Evolutionary conservation across 441 rosid genomes (phyloP), one percentile per base, ranked within the genome.

Genomic region (Aquilaria agallochum): DNA sequence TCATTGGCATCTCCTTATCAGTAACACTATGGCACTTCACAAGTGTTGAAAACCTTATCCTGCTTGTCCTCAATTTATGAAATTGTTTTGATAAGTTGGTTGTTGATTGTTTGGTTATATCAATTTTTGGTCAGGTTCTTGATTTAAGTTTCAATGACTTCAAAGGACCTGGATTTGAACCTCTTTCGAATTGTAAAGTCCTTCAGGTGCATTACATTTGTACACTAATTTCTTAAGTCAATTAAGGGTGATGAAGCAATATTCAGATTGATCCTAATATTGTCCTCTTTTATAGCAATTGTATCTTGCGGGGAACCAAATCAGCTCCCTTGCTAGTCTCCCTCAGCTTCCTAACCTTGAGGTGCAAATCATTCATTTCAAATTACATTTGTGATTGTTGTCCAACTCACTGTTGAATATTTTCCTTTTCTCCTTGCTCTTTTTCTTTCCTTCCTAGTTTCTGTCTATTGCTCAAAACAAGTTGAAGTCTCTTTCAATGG

Each of bases 91-190:
- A 61, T 50, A 42, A 40, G 1, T 56, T 56, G 59, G 52, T 53
- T 53, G 57, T 33, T 60, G 45, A 71, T 68, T 59, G 49, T 31
- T 4, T 30, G 5, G 53, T 20, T 48, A 49, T 68, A 40, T 40
- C 44, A 8, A 65, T 63, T 62, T 82, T n/a, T 72, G 72, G 53
- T n/a, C 79, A 92, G 99, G 99, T 95, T 75, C 89, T 95, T 66
- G 99, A 95, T 81, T 81, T 95, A 86, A 92, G 99, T 79, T 95
- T 92, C 80, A 95, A 92, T 84, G 99, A 95, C 74, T 95, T 95
- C 76, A 95, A 92, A 80, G 99, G 99, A 64, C 97, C 99, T 58
- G 98, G 89, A 56, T 95, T 95, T 81, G 99, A 95, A 69, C 99
- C 99, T 62, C 96, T 95, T 45, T 95, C 74, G 73, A 89, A 86